Conservation (phyloP, 2,329 filamentous ascomycete species). For the Neophaeococcomyces aloes region DNA sequence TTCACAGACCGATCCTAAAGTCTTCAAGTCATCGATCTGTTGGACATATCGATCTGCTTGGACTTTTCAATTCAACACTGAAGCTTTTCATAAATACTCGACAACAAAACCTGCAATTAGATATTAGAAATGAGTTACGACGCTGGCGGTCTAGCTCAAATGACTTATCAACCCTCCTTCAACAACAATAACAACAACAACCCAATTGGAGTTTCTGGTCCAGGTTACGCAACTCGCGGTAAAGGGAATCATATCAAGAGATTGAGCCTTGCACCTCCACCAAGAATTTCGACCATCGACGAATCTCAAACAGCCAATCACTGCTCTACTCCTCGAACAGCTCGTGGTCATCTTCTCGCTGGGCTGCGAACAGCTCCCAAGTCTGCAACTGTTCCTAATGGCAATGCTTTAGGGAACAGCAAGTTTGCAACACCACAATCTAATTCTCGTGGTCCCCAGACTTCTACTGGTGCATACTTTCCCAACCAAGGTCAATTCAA, state of each 20-base stretch:
- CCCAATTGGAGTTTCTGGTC: slow-evolving; percentile 63
- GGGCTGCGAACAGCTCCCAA: slow-evolving; percentile 90
- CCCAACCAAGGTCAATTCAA: slow-evolving; percentile 32
- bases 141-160: slow-evolving; percentile 99
- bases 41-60: slow-evolving; percentile 8
- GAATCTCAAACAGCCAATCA: slow-evolving; percentile 55
- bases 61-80: slow-evolving; percentile 1
- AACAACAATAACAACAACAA: slow-evolving; percentile 51
- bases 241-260: slow-evolving; percentile 85
- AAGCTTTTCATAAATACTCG: slow-evolving; percentile 1
- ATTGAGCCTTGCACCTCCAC: slow-evolving; percentile 61
- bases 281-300: slow-evolving; percentile 58
- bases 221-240: slow-evolving; percentile 74
- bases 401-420: slow-evolving; percentile 42
- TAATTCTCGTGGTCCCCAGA: slow-evolving; percentile 46
- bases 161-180: slow-evolving; percentile 75
- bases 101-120: background rate
- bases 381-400: slow-evolving; percentile 61
- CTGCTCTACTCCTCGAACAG: slow-evolving; percentile 76
- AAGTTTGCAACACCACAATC: slow-evolving; percentile 37
- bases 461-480: slow-evolving; percentile 47
- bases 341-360: slow-evolving; percentile 85
- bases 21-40: slow-evolving; percentile 3
- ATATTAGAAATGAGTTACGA: slow-evolving; percentile 46
- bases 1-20: background rate